Evolutionary conservation across 129 eudicot species (phyloP).

Genomic region (Tagetes patula): DNA sequence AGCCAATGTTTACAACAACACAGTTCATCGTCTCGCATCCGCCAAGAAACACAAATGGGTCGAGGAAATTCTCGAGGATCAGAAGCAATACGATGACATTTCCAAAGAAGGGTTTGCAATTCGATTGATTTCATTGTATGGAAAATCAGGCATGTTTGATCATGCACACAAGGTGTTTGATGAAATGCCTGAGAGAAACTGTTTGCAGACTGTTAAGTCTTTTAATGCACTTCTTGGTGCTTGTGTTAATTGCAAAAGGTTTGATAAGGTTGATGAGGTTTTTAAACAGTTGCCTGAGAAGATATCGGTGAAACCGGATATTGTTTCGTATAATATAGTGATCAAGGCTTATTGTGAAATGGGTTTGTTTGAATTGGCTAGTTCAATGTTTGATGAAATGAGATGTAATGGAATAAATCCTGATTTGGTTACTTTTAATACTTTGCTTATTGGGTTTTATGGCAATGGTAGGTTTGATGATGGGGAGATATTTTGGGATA

Average conservation of each 20-base stretch:
- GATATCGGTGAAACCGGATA: conserved; percentile 34
- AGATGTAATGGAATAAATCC: conserved; percentile 44
- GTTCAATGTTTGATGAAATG: conserved; percentile 35
- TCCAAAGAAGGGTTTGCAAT: conserved; percentile 45
- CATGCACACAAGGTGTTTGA: conserved; percentile 65
- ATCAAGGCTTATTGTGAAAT: conserved; percentile 47
- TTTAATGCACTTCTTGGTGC: conserved; percentile 64
- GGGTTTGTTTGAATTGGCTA: conserved; percentile 44
- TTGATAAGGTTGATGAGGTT: conserved; percentile 32
- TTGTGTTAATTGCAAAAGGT: conserved; percentile 39
- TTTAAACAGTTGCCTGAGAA: conserved; percentile 43
- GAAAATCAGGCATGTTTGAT: conserved; percentile 51
- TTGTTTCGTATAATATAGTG: conserved; percentile 47
- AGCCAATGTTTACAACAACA: conserved; percentile 26
- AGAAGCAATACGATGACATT: conserved; percentile 45
- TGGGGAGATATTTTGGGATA: conserved; percentile 52
- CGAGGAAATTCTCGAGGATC: conserved; percentile 54
- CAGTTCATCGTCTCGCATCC: conserved; percentile 50
- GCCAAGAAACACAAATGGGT: conserved; percentile 40
- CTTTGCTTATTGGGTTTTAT: conserved; percentile 45
- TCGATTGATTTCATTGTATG: conserved; percentile 48
- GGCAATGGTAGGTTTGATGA: conserved; percentile 32
- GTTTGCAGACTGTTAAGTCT: conserved; percentile 39
- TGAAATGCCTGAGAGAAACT: conserved; percentile 58
- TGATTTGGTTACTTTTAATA: conserved; percentile 40